A percentile compares a stretch with the other conserved stretches of the same genome.
Conservation (phyloP, 345 rosid genomes). For the Eucalyptus cloeziana region DNA sequence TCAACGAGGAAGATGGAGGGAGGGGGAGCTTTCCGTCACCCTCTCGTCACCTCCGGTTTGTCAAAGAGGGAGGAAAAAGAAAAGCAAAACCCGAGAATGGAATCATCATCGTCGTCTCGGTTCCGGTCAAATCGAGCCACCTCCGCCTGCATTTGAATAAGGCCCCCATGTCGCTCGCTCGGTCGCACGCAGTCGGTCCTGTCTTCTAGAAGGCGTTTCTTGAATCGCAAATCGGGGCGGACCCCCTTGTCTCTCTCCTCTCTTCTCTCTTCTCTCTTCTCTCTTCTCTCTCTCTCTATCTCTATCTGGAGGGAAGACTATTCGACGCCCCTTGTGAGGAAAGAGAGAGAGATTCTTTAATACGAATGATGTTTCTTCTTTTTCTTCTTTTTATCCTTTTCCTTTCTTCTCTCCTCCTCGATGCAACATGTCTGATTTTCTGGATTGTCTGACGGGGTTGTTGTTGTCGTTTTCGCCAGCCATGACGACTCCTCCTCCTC, state of each 20-base stretch:
- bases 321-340: background rate
- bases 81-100: background rate
- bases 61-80: background rate
- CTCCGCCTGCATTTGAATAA: background rate
- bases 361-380: background rate
- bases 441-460: background rate
- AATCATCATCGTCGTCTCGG: background rate
- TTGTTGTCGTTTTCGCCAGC: slow-evolving; percentile 15
- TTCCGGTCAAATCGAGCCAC: background rate
- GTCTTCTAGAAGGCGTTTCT: background rate
- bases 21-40: background rate
- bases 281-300: background rate
- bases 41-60: background rate
- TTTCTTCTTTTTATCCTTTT: background rate
- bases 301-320: background rate
- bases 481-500: slow-evolving; percentile 4
- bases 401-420: background rate
- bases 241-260: too few species aligned
- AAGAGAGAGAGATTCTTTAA: background rate
- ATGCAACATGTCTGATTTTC: background rate
- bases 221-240: background rate
- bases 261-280: too few species aligned
- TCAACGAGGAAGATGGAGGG: background rate
- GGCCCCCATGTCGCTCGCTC: too few species aligned
- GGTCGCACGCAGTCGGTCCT: background rate